Evolutionary conservation across 2,329 filamentous ascomycete species (phyloP), one percentile per base, ranked within the genome.

Genomic region (Neocatenulostroma microsporum): DNA sequence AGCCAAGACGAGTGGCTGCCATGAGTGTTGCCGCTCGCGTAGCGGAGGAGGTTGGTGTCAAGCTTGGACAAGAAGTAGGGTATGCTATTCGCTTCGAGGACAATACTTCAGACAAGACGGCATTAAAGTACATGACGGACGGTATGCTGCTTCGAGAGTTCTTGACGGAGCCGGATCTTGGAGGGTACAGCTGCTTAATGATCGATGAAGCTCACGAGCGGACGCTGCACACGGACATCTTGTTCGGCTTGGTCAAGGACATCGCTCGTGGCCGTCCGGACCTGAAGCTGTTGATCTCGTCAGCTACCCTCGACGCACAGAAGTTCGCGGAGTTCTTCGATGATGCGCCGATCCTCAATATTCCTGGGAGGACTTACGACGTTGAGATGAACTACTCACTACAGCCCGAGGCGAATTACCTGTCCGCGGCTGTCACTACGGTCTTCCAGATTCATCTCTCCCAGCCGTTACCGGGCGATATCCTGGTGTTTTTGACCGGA

Each of bases 21-120:
- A 96, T 96, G 89, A 91, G 83, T 54, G 89, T 96, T 14, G 89
- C 91, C n/a, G 79, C 85, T 28, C 86, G 91, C 70, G 91, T 98
- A 2, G 85, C 89, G 0, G 88, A 96, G 38, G 91, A 98, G 58
- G 84, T 94, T 67, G 87, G 84, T 0, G 82, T 86, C 41, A 88
- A 89, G 58, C 67, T 96, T 9, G 91, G 91, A 1, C 83, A 85
- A 44, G 86, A 95, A 55, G 89, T 96, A 18, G 91, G 91, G 12
- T 98, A 95, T 58, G 81, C 82, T 0, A 94, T 98, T 50, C 83
- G 91, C 43, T 98, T 96, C 52, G 91, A 98, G 57, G 85, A 95
- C 61, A 80, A 80, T 45, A 94, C 87, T 0, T 85, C 78, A 56
- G 86, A 94, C 53, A 93, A 94, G 64, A 96, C 91, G 0, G 70